Evolutionary conservation across 164 flowering plant species (phyloP), one percentile per base, ranked within the genome.

Genomic region (Amborella trichopoda): DNA sequence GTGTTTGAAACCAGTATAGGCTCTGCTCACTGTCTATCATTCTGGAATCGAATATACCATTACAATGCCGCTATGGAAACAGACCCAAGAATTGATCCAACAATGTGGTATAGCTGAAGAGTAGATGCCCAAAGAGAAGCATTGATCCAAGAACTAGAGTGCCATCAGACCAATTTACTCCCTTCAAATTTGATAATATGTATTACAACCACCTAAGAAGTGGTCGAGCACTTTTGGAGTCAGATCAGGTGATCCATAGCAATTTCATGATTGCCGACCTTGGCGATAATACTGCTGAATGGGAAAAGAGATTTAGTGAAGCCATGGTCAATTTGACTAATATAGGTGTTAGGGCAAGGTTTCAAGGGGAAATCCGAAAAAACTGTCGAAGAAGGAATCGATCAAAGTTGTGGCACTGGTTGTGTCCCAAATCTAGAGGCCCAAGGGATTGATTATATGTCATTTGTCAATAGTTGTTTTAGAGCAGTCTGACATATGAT

Each of bases 311-410:
- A 19, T 52, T 52, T 16, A 1, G 39, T 52, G 41, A 42, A 23
- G 48, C 56, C 49, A 52, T 52, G 30, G 17, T 44, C 21, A 48
- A 43, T 21, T 16, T 17, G 42, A 41, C 32, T 16, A 52, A 44
- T 33, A 28, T 30, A 4, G 19, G n/a, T 13, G 17, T 37, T 21
- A 26, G 16, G 23, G 18, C 37, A 28, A 25, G 50, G 28, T 30
- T 21, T 18, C 25, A 24, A 28, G 50, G 40, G 14, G 50, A 52
- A 21, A 43, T 43, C 17, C 30, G 48, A 43, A 44, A 30, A 23
- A 33, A 52, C 49, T 28, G 48, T 23, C 30, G 14, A 5, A 23
- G 4, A 33, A 43, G 49, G 44, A 52, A 42, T 24, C 44, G 24
- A 43, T 28, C 27, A 18, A 22, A 17, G 34, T 27, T 27, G 26